phyloP scores from a whole-genome alignment of 176 grass and related monocot genomes.

The Ensete ventricosum region DNA sequence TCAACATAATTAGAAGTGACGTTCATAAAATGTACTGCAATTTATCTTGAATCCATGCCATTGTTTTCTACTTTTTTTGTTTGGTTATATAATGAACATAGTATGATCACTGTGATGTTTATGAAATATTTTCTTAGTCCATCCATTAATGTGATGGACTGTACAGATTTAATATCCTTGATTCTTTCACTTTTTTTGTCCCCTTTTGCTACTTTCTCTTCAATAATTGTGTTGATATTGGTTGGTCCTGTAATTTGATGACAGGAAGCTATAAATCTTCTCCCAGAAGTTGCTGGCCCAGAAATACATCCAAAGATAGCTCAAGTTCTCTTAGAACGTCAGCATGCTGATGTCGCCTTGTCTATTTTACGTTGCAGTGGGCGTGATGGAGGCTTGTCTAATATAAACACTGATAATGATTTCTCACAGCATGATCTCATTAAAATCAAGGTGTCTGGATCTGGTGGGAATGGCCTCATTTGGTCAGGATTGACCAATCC shows the following conservation, averaged over 20 bases:
- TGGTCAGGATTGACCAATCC: too few species aligned
- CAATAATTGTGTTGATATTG: not conserved
- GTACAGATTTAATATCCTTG: not conserved
- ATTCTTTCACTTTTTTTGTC: not conserved
- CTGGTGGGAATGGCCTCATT: too few species aligned
- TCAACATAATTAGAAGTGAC: too few species aligned
- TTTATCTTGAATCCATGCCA: too few species aligned
- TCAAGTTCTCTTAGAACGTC: conserved; percentile 79
- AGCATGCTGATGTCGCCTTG: conserved; percentile 62
- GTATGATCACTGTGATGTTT: not conserved
- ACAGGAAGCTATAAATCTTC: conserved; percentile 69
- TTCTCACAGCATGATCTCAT: not conserved
- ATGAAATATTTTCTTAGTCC: not conserved
- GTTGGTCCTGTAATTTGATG: not conserved
- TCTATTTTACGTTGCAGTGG: conserved; percentile 57
- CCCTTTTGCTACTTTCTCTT: not conserved
- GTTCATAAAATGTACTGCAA: too few species aligned
- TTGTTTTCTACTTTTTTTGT: too few species aligned
- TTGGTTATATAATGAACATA: too few species aligned
- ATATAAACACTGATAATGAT: conserved; percentile 37
- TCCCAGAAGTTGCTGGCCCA: conserved; percentile 62
- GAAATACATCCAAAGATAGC: conserved; percentile 86
- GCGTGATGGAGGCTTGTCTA: conserved; percentile 35
- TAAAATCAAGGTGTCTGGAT: not conserved
- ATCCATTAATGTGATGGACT: not conserved